phyloP scores from a whole-genome alignment of 75 land plant species.

The Pinus albicaulis region DNA sequence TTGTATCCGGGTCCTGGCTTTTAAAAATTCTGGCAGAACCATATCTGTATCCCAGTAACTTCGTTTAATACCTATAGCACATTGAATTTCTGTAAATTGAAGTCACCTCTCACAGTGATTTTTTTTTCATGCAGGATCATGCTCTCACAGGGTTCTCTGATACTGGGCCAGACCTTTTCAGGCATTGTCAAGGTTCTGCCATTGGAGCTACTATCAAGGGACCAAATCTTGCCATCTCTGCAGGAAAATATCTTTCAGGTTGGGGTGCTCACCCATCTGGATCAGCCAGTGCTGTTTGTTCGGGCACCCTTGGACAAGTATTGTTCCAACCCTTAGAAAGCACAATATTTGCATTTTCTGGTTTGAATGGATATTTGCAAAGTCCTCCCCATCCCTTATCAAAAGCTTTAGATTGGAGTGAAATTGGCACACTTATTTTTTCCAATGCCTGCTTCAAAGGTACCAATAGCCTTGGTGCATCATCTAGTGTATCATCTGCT shows the following conservation, averaged over 20 bases:
- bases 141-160: conserved; percentile 43
- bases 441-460: conserved; percentile 12
- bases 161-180: conserved; percentile 56
- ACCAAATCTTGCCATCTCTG: conserved; percentile 41
- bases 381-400: conserved; percentile 31
- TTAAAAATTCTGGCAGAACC: too few species aligned
- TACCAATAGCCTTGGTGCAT: neutral
- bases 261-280: conserved; percentile 5
- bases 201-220: conserved; percentile 55
- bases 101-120: neutral
- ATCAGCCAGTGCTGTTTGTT: conserved; percentile 10
- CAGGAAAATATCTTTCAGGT: conserved; percentile 60
- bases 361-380: conserved; percentile 45
- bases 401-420: conserved; percentile 29
- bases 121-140: conserved; percentile 39
- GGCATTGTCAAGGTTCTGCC: conserved; percentile 55
- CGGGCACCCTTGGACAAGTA: conserved; percentile 71
- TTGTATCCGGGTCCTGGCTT: too few species aligned
- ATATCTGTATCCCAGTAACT: too few species aligned
- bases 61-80: neutral
- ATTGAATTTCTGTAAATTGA: neutral
- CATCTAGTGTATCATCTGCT: conserved; percentile 4
- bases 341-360: conserved; percentile 51
- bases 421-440: conserved; percentile 43
- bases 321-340: conserved; percentile 49